Conservation (phyloP, 805 yeast genomes). For the Starmerella vitae region DNA sequence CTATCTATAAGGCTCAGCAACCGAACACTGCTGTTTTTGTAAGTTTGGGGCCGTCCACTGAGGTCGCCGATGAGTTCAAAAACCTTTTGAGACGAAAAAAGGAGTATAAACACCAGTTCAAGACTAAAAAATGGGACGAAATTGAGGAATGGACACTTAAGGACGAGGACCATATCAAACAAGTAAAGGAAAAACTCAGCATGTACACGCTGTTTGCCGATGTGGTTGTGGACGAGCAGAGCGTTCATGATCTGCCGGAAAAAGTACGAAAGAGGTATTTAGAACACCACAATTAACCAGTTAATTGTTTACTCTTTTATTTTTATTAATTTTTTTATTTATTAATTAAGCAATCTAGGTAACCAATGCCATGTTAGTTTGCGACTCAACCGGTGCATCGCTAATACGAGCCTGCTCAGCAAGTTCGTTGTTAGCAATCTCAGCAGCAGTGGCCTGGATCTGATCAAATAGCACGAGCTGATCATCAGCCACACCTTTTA, state of each 20-base stretch:
- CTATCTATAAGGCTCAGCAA: not conserved
- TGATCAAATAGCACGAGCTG: slow-evolving; percentile 31
- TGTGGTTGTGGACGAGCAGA: slow-evolving; percentile 20
- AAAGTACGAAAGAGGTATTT: not conserved
- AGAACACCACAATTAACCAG: no score
- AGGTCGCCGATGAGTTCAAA: not conserved
- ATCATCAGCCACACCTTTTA: slow-evolving; percentile 34
- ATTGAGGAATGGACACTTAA: slow-evolving; percentile 40
- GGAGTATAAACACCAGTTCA: slow-evolving; percentile 34
- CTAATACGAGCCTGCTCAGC: slow-evolving; percentile 2
- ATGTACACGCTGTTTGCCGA: slow-evolving; percentile 45
- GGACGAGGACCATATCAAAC: slow-evolving; percentile 36
- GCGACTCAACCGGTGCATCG: slow-evolving; percentile 7
- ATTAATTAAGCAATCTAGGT: not conserved
- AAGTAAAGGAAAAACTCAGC: slow-evolving; percentile 41
- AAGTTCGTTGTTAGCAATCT: slow-evolving; percentile 6
- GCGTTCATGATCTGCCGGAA: slow-evolving; percentile 1
- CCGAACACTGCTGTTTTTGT: not conserved
- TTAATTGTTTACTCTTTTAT: no score
- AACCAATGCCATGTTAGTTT: not conserved
- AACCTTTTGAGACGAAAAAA: slow-evolving; percentile 35
- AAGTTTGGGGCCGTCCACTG: not conserved
- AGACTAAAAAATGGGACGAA: slow-evolving; percentile 32
- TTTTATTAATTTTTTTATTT: no score
- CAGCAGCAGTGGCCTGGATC: slow-evolving; percentile 11